Conservation (phyloP, 257 asterid genomes). For the Schizonepeta tenuifolia region DNA sequence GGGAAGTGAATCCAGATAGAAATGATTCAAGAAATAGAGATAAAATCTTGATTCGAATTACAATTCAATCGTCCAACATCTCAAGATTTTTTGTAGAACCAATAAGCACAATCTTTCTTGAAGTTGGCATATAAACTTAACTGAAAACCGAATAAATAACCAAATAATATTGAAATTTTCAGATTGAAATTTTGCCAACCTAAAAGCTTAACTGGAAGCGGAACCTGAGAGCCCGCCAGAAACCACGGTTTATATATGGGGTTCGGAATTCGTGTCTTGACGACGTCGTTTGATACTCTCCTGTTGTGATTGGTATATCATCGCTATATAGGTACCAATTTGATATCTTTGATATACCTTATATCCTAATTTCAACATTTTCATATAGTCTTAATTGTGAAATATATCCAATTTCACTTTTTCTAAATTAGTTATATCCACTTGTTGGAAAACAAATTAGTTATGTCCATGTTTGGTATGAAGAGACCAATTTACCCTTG, state of each 20-base stretch:
- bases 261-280: not conserved
- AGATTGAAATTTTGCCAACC: slow-evolving; percentile 2
- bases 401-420: too few relatives aligned
- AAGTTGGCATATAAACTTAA: not conserved
- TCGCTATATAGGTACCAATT: too few relatives aligned
- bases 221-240: slow-evolving; percentile 41
- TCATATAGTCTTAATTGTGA: too few relatives aligned
- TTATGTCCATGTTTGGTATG: too few relatives aligned
- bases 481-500: too few relatives aligned
- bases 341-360: too few relatives aligned
- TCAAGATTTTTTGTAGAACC: not conserved
- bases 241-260: slow-evolving; percentile 22
- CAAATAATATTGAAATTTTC: slow-evolving; percentile 20
- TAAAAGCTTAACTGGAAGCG: too few relatives aligned
- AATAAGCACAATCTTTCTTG: not conserved
- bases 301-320: too few relatives aligned
- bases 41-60: not conserved
- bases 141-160: not conserved
- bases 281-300: too few relatives aligned
- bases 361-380: too few relatives aligned
- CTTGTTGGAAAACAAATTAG: too few relatives aligned
- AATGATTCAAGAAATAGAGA: not conserved
- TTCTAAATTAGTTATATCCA: too few relatives aligned
- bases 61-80: not conserved
- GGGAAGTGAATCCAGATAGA: not conserved